These are phyloP conservation scores for Saccharomyces pastorianus DNA, from an alignment of 1,139 yeast genomes.

Conservation along the genomic window DNA sequence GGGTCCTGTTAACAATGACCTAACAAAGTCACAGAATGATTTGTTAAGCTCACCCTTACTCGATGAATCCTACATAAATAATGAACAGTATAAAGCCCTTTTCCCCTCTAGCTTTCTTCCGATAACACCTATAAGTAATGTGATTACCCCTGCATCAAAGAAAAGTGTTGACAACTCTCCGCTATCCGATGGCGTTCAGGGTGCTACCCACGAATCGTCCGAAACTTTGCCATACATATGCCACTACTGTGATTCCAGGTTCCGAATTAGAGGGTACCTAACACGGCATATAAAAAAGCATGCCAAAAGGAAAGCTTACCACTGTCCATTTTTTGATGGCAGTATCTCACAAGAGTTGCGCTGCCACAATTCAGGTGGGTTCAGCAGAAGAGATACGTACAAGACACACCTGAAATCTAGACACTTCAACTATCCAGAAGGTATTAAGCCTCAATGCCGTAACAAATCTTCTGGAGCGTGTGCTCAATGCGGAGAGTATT, in stretches of 20 bases:
- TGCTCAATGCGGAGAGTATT: slow-evolving; percentile 68
- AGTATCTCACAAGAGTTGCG: slow-evolving; percentile 41
- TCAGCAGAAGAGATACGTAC: slow-evolving; percentile 89
- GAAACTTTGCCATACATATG: slow-evolving; percentile 28
- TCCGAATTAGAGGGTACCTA: slow-evolving; percentile 79
- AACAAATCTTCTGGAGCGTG: slow-evolving; percentile 67
- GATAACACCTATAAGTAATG: not conserved
- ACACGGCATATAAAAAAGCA: slow-evolving; percentile 92
- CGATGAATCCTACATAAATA: not conserved
- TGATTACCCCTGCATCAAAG: not conserved
- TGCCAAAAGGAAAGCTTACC: slow-evolving; percentile 74
- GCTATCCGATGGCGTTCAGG: not conserved
- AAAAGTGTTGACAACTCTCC: not conserved
- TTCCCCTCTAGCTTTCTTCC: not conserved
- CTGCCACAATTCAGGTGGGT: slow-evolving; percentile 91
- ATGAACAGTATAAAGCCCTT: not conserved
- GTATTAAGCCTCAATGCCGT: slow-evolving; percentile 69
- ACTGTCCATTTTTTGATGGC: slow-evolving; percentile 72
- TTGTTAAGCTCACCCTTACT: not conserved
- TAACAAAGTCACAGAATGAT: not conserved
- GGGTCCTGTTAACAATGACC: not conserved
- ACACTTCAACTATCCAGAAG: slow-evolving; percentile 83
- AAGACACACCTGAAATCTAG: slow-evolving; percentile 90
- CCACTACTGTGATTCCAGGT: slow-evolving; percentile 68
- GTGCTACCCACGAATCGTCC: not conserved